phyloP scores from a whole-genome alignment of 805 yeast genomes.

The Wickerhamiella australiensis region DNA sequence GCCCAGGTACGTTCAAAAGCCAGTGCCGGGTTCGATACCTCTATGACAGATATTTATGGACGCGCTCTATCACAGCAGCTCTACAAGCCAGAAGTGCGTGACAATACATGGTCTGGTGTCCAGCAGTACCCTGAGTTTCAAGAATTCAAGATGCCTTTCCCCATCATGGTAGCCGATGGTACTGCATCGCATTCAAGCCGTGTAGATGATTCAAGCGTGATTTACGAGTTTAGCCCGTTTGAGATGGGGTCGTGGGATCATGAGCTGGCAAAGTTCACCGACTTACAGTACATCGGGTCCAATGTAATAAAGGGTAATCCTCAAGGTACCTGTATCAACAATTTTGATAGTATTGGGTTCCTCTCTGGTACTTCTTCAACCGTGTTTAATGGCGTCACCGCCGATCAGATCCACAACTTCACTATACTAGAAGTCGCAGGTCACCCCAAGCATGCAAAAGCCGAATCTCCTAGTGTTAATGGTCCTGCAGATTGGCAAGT shows the following conservation, averaged over 20 bases:
- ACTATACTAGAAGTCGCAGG: not conserved
- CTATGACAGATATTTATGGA: slow-evolving; percentile 75
- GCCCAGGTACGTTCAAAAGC: slow-evolving; percentile 35
- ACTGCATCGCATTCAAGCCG: slow-evolving; percentile 37
- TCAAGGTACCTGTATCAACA: slow-evolving; percentile 42
- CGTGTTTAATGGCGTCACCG: slow-evolving; percentile 50
- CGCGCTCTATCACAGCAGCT: slow-evolving; percentile 61
- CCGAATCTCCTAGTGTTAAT: not conserved
- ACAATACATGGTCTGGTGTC: slow-evolving; percentile 31
- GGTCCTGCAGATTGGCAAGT: not conserved
- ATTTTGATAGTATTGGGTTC: slow-evolving; percentile 73
- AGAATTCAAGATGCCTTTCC: slow-evolving; percentile 59
- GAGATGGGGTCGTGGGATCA: slow-evolving; percentile 88
- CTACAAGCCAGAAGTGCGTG: slow-evolving; percentile 21
- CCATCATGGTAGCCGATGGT: slow-evolving; percentile 44
- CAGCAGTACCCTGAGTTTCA: slow-evolving; percentile 47
- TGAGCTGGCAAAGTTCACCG: slow-evolving; percentile 49
- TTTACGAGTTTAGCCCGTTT: slow-evolving; percentile 39
- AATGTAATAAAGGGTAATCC: slow-evolving; percentile 49
- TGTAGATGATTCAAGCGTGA: slow-evolving; percentile 54
- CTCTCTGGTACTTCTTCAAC: slow-evolving; percentile 74
- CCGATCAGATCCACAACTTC: not conserved
- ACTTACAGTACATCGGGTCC: slow-evolving; percentile 60
- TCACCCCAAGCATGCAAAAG: not conserved
- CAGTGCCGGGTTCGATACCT: slow-evolving; percentile 54